Base-by-base conservation (phyloP, 352 stramenopile species). In the Globisporangium yorkense region DNA sequence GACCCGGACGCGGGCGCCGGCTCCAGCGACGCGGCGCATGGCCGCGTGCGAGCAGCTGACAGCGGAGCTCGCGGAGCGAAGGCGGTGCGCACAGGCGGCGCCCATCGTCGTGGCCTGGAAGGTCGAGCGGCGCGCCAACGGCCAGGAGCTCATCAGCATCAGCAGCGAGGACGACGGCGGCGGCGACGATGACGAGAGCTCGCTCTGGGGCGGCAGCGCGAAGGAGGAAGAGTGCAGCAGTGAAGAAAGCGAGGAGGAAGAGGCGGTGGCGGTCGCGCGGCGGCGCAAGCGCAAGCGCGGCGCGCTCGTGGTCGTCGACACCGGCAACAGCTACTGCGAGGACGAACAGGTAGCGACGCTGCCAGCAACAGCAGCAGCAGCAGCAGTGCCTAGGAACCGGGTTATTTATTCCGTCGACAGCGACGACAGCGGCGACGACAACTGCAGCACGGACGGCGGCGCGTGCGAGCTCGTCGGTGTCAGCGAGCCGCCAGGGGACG, bases 31-130 rank as follows among this genome's bases (percentile, higher is more conserved):
- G 27, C 44, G 62, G 51, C 37, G 45, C 29, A 47, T 65, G 51
- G 46, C 41, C 9, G 60, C 55, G 35, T 56, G 44, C 37, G 51
- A 55, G 57, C 67, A 63, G 12, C 52, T 77, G 53, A 71, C 62
- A 51, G 63, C 57, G 50, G 67, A 67, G 57, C 62, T 71, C 54
- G 66, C 77, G 39, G 57, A 63, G 63, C 84, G 96, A 68, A 84
- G 89, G 53, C 81, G 89, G 60, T 91, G 74, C 54, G 86, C 75
- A 20, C 72, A 96, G 48, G 77, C 97, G 61, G 65, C 81, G 43
- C 74, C 89, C 61, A 70, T 98, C 40, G 57, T 77, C 40, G 83
- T 94, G 56, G 86, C 54, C 56, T 90, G 88, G 87, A 69, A 70
- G 67, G 73, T 82, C 66, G 74, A 62, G 57, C 81, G 71, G 47